Evolutionary conservation across 176 grass and related monocot genomes (phyloP).

Genomic region (Alloteropsis semialata): DNA sequence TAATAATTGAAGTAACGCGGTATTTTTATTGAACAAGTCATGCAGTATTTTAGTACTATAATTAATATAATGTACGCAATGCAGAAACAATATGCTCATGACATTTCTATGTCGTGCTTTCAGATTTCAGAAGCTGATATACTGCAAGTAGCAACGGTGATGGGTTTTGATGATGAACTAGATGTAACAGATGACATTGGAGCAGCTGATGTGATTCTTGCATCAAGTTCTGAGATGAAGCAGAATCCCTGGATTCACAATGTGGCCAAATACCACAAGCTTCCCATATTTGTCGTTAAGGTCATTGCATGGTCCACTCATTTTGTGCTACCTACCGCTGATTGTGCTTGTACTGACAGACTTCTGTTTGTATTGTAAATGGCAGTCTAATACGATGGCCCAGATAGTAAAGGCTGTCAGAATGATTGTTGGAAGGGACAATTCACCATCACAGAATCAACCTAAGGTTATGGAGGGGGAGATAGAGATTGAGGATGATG

Average conservation of each 20-base stretch:
- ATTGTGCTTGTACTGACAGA: slow-evolving; percentile 38
- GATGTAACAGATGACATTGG: slow-evolving; percentile 89
- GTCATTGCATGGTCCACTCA: slow-evolving; percentile 34
- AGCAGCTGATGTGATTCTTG: slow-evolving; percentile 77
- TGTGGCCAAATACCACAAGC: slow-evolving; percentile 75
- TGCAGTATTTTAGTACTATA: slow-evolving; percentile 18
- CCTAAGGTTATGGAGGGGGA: slow-evolving; percentile 47
- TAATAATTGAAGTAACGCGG: neutral
- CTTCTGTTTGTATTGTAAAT: slow-evolving; percentile 18
- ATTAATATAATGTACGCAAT: neutral
- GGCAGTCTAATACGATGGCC: slow-evolving; percentile 83
- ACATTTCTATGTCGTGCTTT: slow-evolving; percentile 27
- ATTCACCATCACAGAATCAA: slow-evolving; percentile 22
- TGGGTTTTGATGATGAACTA: slow-evolving; percentile 86
- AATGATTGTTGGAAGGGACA: slow-evolving; percentile 85
- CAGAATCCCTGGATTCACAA: slow-evolving; percentile 80
- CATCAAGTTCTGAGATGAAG: slow-evolving; percentile 87
- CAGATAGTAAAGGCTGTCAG: slow-evolving; percentile 95
- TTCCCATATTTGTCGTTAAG: slow-evolving; percentile 93
- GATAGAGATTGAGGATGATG: slow-evolving; percentile 94
- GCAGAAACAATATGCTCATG: slow-evolving; percentile 12
- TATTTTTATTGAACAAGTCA: slow-evolving; percentile 8
- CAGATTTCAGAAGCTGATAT: slow-evolving; percentile 91
- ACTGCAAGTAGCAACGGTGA: slow-evolving; percentile 81
- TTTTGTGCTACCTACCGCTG: slow-evolving; percentile 15